Percentiles rank a stretch among this genome's conserved stretches.
Conservation (phyloP, 768 basidiomycete species). For the Boletus sp. region DNA sequence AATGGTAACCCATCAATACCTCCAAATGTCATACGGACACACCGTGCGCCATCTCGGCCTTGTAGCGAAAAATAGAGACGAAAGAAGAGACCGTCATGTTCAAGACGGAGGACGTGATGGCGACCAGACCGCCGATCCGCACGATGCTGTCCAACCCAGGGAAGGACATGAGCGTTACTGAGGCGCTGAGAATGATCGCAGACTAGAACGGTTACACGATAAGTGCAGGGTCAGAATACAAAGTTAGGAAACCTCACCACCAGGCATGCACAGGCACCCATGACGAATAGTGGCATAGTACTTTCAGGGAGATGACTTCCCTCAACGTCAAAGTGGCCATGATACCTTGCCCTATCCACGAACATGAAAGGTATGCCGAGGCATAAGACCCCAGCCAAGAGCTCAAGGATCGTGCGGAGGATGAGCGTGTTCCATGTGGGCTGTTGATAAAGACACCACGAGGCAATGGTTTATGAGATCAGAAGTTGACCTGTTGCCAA, state of each 20-base stretch:
- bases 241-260: constrained; percentile 45
- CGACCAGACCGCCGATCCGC: constrained; percentile 63
- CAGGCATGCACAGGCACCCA: constrained; percentile 64
- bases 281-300: constrained; percentile 56
- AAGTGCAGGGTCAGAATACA: not conserved
- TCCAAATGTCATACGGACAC: too few relatives aligned
- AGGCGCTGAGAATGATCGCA: constrained; percentile 78
- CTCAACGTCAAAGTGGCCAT: constrained; percentile 60
- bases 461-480: too few relatives aligned
- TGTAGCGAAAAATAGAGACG: constrained; percentile 66
- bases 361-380: too few relatives aligned
- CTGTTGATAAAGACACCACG: too few relatives aligned
- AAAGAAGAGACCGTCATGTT: constrained; percentile 72
- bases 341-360: constrained; percentile 37
- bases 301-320: constrained; percentile 43
- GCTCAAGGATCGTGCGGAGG: too few relatives aligned
- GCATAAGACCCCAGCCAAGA: too few relatives aligned
- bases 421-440: too few relatives aligned
- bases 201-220: constrained; percentile 45
- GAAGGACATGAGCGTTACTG: constrained; percentile 75
- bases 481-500: too few relatives aligned
- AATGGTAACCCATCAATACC: too few relatives aligned
- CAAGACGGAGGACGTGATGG: too few relatives aligned
- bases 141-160: constrained; percentile 66
- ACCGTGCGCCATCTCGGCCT: constrained; percentile 59